Base-by-base conservation (phyloP, 495 filamentous ascomycete genomes). In the Hyaloscypha finlandica region DNA sequence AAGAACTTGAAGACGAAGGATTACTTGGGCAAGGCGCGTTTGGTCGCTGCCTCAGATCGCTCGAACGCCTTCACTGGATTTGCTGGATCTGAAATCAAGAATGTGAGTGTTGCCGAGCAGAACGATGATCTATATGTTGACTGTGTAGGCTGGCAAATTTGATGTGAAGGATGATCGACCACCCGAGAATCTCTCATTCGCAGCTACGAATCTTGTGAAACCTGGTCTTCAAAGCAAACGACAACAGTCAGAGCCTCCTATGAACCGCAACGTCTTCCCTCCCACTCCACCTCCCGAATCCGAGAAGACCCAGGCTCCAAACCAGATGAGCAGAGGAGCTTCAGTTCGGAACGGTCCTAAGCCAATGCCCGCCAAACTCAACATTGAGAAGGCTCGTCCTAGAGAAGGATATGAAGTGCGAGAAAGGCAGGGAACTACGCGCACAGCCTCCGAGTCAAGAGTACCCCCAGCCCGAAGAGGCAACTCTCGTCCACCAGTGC, bases 1-100 rank as follows among this genome's bases (percentile, higher is more conserved):
- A 96, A 94, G 77, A 99, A 99, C 72, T 83, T 99, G 69, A 96
- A 97, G 79, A 88, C 92, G 29, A 97, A 97, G 76, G 93, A 98
- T 73, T 99, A 99, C 74, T 86, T 99, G 5, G 95, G 95, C 37
- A 98, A 97, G 75, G 92, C 96, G 20, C 84, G 92, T 54, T 80
- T 99, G 52, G 90, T 99, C n/a, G 95, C 95, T 22, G 90, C 93
- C n/a, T 89, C 93, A 19, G 93, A 97, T 71, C 82, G 87, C 61
- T 75, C 78, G 72, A 92, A 93, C 77, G 85, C 88, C 19, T 92
- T 90, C 72, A 91, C 90, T 11, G 90, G 90, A 56, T 92, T 92
- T 72, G 81, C 88, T 59, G 90, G 90, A 53, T 81, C 89, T 8
- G 92, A 94, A 71, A 84, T 90, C 69, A 92, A 89, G 80, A 88